These are phyloP conservation scores for Luvunga scandens DNA, from an alignment of 345 rosid genomes.

Conservation along the genomic window DNA sequence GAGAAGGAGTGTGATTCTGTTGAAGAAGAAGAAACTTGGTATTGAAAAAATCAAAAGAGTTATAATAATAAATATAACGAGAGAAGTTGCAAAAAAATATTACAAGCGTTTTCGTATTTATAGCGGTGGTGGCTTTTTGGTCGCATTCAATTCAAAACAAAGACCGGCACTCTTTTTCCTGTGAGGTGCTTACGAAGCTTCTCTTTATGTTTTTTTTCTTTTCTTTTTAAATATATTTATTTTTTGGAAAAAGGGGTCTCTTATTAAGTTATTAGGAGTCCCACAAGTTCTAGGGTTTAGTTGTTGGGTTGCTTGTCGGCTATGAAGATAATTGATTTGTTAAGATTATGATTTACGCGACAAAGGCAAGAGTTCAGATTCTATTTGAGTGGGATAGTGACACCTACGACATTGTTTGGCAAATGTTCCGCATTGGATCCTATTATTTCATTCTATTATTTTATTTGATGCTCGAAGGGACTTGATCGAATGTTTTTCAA, in stretches of 20 bases:
- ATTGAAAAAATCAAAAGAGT: neutral
- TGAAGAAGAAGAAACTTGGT: neutral
- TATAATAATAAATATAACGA: too few species aligned
- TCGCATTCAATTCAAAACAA: constrained; percentile 42
- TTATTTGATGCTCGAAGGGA: too few species aligned
- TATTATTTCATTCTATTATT: too few species aligned
- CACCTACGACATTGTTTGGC: too few species aligned
- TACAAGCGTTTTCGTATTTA: constrained; percentile 15
- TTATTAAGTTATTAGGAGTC: neutral
- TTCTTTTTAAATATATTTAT: neutral
- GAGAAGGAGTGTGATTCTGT: neutral
- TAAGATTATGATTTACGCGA: neutral
- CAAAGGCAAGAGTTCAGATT: too few species aligned
- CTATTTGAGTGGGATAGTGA: neutral
- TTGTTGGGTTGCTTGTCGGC: neutral
- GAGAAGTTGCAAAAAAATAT: constrained; percentile 15
- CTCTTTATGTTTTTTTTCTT: neutral
- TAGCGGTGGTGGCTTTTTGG: constrained; percentile 16
- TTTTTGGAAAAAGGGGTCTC: neutral
- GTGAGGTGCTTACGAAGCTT: constrained; percentile 10
- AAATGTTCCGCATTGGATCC: too few species aligned
- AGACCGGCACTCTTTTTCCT: constrained; percentile 1
- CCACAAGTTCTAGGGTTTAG: neutral
- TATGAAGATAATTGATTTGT: neutral
- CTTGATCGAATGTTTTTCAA: too few species aligned